A percentile compares a stretch with the other conserved stretches of the same genome.
Conservation (phyloP, 2,329 filamentous ascomycete species). For the Pseudogymnoascus sp. region DNA sequence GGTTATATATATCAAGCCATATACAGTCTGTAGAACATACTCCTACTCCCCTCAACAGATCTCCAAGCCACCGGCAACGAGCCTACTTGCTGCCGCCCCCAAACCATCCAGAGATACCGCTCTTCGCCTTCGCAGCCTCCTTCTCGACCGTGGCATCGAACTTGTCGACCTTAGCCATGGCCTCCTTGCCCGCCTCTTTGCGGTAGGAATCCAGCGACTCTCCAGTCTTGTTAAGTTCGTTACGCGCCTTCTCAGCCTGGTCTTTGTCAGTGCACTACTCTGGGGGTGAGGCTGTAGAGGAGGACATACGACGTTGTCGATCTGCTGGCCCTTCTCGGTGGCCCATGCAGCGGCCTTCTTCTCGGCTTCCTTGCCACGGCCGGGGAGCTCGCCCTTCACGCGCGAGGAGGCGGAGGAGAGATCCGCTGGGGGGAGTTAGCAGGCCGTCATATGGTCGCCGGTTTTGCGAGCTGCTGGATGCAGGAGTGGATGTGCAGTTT, state of each 20-base stretch:
- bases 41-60: not conserved
- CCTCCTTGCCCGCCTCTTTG: slow-evolving; percentile 56
- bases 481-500: not conserved
- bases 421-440: slow-evolving; percentile 54
- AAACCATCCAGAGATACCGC: slow-evolving; percentile 79
- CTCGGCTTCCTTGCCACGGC: slow-evolving; percentile 54
- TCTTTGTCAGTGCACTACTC: not conserved
- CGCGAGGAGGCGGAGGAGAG: slow-evolving; percentile 60
- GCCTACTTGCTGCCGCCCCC: slow-evolving; percentile 39
- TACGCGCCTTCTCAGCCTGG: slow-evolving; percentile 56
- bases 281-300: not conserved
- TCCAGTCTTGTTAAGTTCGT: slow-evolving; percentile 55
- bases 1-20: slow-evolving; percentile 1
- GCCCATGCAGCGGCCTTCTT: slow-evolving; percentile 57
- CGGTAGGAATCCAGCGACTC: slow-evolving; percentile 51
- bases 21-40: not conserved
- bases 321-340: slow-evolving; percentile 53
- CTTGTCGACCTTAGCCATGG: slow-evolving; percentile 69
- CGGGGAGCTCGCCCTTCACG: slow-evolving; percentile 59
- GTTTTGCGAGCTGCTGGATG: slow-evolving; percentile 6
- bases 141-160: slow-evolving; percentile 78
- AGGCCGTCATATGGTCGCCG: not conserved
- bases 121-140: slow-evolving; percentile 74
- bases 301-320: slow-evolving; percentile 61
- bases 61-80: not conserved